These are phyloP conservation scores for Zygoascus hellenicus DNA, from an alignment of 1,139 yeast species.

Conservation along the genomic window DNA sequence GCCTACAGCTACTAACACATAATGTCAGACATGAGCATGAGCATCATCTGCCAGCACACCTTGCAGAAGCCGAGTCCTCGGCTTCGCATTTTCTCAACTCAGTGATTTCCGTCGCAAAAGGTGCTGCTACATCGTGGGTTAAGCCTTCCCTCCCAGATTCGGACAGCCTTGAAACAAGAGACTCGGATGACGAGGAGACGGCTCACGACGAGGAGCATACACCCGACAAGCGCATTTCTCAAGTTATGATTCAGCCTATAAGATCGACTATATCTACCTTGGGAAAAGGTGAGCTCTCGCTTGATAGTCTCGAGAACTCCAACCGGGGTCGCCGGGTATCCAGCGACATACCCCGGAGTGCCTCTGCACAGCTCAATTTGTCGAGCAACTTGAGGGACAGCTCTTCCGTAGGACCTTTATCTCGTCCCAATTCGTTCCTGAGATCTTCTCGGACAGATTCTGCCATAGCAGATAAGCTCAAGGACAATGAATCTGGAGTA, in stretches of 20 bases:
- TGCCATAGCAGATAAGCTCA: no score
- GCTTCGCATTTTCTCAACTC: slow-evolving; percentile 27
- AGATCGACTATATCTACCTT: slow-evolving; percentile 50
- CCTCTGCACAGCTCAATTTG: not conserved
- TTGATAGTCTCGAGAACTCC: slow-evolving; percentile 45
- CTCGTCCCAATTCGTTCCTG: no score
- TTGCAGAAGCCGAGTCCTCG: slow-evolving; percentile 20
- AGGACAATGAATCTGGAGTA: no score
- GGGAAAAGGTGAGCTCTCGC: slow-evolving; percentile 65
- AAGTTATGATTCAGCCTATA: slow-evolving; percentile 54
- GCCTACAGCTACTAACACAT: no score
- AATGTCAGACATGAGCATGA: no score
- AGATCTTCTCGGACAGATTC: no score
- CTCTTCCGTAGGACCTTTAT: no score
- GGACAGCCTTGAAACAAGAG: slow-evolving; percentile 9
- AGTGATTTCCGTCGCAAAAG: slow-evolving; percentile 31
- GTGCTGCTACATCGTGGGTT: slow-evolving; percentile 29
- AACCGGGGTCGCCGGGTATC: slow-evolving; percentile 1
- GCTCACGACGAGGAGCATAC: slow-evolving; percentile 52
- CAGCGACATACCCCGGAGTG: not conserved
- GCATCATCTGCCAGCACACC: not conserved
- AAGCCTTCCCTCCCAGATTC: not conserved
- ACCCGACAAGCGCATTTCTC: slow-evolving; percentile 17
- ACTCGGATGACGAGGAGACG: slow-evolving; percentile 33
- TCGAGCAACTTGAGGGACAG: no score